Base-by-base conservation (phyloP, 192 early-diverging fungal species). In the Funneliformis mosseae region DNA sequence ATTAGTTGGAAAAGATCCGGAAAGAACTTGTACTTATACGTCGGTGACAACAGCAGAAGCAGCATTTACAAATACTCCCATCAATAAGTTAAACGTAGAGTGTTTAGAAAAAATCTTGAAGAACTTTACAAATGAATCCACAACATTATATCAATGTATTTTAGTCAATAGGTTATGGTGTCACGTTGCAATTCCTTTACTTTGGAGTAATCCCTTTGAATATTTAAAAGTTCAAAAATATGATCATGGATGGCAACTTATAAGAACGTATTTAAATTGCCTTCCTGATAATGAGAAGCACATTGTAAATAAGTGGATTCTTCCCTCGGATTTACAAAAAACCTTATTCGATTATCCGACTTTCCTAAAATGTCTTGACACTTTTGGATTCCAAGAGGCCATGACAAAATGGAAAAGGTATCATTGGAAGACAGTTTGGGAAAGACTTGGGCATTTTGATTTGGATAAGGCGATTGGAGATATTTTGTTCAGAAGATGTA, bases 81-180 rank as follows among this genome's bases (percentile, higher is more conserved):
- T n/a, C 7, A 5, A 4, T 18, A 55, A 55, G 18, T 55, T 55
- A 6, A 6, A 55, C 18, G 5, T 21, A 0, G 27, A 11, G 11
- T 64, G 63, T 64, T 28, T 64, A 12, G 63, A 11, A n/a, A 28
- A 64, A 27, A 14, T 64, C 12, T 12, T 64, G 8, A 25, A n/a
- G 12, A 6, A 64, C 25, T 64, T 10, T 4, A 21, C 8, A 27
- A 10, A 28, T 27, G 25, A 64, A 14, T 4, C 12, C 8, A 0
- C 27, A 27, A 64, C 63, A 14, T 64, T 64, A 64, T 64, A 21
- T 64, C 0, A 3, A 14, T 64, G 63, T 12, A 14, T 5, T 5
- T 64, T 64, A 27, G 63, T 64, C 25, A 64, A 64, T 64, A 64
- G 63, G 63, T 27, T 14, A 10, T 64, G 63, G 63, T 64, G 63